These are phyloP conservation scores for Peniophora sp. DNA, from an alignment of 1,284 basidiomycete species.

Conservation along the genomic window DNA sequence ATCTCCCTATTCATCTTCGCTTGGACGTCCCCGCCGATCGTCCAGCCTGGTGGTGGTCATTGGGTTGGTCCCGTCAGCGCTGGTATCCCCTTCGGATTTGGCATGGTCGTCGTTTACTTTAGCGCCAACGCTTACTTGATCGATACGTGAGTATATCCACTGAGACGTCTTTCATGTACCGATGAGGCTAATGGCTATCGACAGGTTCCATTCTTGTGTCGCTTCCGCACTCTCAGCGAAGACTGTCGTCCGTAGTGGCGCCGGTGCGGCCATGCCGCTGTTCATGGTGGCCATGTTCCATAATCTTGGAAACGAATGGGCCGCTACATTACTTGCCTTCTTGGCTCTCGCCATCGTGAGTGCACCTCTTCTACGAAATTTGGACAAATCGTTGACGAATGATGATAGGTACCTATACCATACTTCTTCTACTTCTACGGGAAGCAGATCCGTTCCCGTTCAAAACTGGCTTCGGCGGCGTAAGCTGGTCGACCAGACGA, in stretches of 20 bases:
- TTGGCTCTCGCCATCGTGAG: slow-evolving; percentile 29
- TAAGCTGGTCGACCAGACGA: neutral
- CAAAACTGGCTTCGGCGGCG: slow-evolving; percentile 12
- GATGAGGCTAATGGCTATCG: too few relatives aligned
- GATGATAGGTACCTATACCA: slow-evolving; percentile 27
- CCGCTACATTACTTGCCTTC: slow-evolving; percentile 31
- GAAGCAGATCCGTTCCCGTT: slow-evolving; percentile 14
- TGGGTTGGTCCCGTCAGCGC: slow-evolving; percentile 34
- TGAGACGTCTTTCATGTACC: too few relatives aligned
- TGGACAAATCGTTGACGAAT: neutral
- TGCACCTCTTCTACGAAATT: neutral
- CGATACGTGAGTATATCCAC: slow-evolving; percentile 14
- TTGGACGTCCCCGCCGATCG: slow-evolving; percentile 19
- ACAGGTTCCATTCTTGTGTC: slow-evolving; percentile 27
- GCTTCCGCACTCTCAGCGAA: slow-evolving; percentile 24
- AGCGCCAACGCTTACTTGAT: slow-evolving; percentile 35
- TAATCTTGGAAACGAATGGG: slow-evolving; percentile 44
- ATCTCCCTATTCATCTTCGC: slow-evolving; percentile 29
- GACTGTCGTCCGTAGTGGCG: slow-evolving; percentile 35
- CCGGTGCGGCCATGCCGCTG: slow-evolving; percentile 40
- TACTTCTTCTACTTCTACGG: slow-evolving; percentile 30
- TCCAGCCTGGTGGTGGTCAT: slow-evolving; percentile 12
- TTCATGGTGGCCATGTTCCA: slow-evolving; percentile 40
- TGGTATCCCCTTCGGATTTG: slow-evolving; percentile 37
- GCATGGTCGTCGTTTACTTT: slow-evolving; percentile 31